These are phyloP conservation scores for Tricholoma furcatifolium DNA, from an alignment of 768 basidiomycete genomes.

Conservation along the genomic window DNA sequence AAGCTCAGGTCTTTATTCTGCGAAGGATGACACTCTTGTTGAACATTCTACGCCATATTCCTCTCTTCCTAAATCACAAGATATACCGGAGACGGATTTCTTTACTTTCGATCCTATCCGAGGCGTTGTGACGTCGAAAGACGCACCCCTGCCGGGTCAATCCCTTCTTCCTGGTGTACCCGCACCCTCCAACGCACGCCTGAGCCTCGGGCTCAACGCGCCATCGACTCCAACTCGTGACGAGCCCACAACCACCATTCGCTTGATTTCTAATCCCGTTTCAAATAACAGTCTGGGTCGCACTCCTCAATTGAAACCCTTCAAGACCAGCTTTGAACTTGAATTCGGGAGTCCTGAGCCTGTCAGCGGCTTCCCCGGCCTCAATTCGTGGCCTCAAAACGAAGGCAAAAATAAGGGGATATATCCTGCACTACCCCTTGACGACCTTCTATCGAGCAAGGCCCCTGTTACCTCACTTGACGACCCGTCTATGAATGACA, in stretches of 20 bases:
- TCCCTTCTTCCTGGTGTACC: constrained; percentile 57
- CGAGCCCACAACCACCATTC: constrained; percentile 51
- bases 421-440: constrained; percentile 39
- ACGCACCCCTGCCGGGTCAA: constrained; percentile 60
- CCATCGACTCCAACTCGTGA: constrained; percentile 39
- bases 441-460: constrained; percentile 20
- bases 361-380: constrained; percentile 16
- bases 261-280: constrained; percentile 41
- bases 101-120: constrained; percentile 39
- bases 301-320: constrained; percentile 67
- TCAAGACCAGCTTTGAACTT: constrained; percentile 68
- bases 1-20: constrained; percentile 22
- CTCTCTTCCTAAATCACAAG: constrained; percentile 31
- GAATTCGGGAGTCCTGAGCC: constrained; percentile 53
- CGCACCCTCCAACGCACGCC: constrained; percentile 57
- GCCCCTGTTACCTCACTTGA: constrained; percentile 21
- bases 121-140: neutral
- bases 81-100: constrained; percentile 46
- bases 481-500: constrained; percentile 14
- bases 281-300: constrained; percentile 22
- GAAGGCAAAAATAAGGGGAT: constrained; percentile 24
- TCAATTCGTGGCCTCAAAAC: constrained; percentile 30
- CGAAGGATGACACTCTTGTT: constrained; percentile 35
- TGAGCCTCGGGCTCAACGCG: constrained; percentile 52
- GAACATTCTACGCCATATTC: constrained; percentile 43